A percentile compares a stretch with the other conserved stretches of the same genome.
Evolutionary conservation across 192 early-diverging fungal genomes (phyloP).

Genomic region (Podila epicladia): DNA sequence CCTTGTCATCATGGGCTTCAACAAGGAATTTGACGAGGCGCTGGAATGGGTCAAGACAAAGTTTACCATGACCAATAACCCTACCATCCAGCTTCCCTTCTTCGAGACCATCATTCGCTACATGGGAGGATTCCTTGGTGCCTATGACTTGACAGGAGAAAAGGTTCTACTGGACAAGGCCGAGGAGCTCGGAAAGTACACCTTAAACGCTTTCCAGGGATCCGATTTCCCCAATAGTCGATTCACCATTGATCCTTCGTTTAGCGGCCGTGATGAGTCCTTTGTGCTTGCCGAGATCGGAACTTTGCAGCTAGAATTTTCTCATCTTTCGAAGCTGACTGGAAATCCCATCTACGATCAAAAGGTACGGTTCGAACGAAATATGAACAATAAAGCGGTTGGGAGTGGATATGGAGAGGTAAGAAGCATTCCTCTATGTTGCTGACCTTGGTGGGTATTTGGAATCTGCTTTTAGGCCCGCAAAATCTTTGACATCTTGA

Average conservation of each 20-base stretch:
- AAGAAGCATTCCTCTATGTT: slow-evolving; percentile 69
- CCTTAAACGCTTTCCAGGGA: slow-evolving; percentile 75
- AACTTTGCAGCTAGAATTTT: slow-evolving; percentile 85
- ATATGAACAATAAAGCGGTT: background rate
- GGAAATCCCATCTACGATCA: slow-evolving; percentile 74
- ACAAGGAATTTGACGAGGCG: slow-evolving; percentile 79
- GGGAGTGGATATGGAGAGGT: slow-evolving; percentile 38
- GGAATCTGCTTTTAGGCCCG: slow-evolving; percentile 16
- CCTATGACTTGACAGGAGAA: slow-evolving; percentile 86
- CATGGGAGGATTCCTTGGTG: slow-evolving; percentile 79
- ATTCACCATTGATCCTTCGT: slow-evolving; percentile 9
- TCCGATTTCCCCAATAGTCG: slow-evolving; percentile 14
- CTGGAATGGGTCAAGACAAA: slow-evolving; percentile 65
- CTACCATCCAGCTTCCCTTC: slow-evolving; percentile 62
- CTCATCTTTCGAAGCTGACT: slow-evolving; percentile 82
- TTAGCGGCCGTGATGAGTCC: slow-evolving; percentile 10
- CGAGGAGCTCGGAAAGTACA: slow-evolving; percentile 71
- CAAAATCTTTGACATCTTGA: slow-evolving; percentile 28
- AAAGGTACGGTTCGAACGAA: slow-evolving; percentile 45
- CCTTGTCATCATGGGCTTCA: slow-evolving; percentile 84
- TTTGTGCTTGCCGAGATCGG: slow-evolving; percentile 76
- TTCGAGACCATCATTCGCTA: slow-evolving; percentile 89
- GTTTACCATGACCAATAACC: slow-evolving; percentile 64
- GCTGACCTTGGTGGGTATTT: slow-evolving; percentile 44
- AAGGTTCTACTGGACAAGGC: slow-evolving; percentile 74